Conservation (phyloP, 1,284 basidiomycete species). For the Cryptococcus maquisensis region DNA sequence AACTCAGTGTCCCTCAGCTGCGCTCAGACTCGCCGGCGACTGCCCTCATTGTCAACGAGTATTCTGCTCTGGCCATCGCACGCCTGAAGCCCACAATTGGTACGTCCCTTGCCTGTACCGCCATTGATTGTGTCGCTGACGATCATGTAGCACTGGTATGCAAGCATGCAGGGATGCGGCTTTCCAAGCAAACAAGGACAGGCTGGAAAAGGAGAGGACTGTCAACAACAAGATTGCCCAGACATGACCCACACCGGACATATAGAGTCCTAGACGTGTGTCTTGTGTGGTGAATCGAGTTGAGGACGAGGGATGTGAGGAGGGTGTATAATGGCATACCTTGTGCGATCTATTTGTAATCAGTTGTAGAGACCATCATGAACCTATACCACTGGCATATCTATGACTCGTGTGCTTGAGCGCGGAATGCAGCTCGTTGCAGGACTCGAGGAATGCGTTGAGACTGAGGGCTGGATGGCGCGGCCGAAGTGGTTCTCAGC, state of each 20-base stretch:
- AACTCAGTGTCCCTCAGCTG: conserved; percentile 47
- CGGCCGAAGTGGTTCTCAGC: too few species aligned
- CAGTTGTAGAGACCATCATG: background rate
- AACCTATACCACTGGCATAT: too few species aligned
- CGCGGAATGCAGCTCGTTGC: too few species aligned
- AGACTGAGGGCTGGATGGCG: background rate
- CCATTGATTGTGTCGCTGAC: conserved; percentile 7
- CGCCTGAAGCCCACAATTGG: conserved; percentile 51
- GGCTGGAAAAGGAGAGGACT: conserved; percentile 49
- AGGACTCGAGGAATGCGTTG: too few species aligned
- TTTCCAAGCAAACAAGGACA: conserved; percentile 51
- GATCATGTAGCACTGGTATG: conserved; percentile 37
- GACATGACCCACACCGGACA: conserved; percentile 20
- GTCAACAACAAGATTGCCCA: conserved; percentile 48
- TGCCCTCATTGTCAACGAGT: conserved; percentile 49
- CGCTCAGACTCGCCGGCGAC: conserved; percentile 47
- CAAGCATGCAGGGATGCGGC: conserved; percentile 50
- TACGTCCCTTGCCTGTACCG: conserved; percentile 36
- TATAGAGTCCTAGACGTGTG: conserved; percentile 3
- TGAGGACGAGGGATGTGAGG: too few species aligned
- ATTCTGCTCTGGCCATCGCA: conserved; percentile 49
- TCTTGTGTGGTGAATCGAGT: background rate
- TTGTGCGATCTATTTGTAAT: background rate
- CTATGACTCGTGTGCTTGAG: too few species aligned
- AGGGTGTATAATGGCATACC: background rate